Evolutionary conservation across 352 stramenopile genomes (phyloP), one percentile per base, ranked within the genome.

Genomic region (Sclerospora graminicola): DNA sequence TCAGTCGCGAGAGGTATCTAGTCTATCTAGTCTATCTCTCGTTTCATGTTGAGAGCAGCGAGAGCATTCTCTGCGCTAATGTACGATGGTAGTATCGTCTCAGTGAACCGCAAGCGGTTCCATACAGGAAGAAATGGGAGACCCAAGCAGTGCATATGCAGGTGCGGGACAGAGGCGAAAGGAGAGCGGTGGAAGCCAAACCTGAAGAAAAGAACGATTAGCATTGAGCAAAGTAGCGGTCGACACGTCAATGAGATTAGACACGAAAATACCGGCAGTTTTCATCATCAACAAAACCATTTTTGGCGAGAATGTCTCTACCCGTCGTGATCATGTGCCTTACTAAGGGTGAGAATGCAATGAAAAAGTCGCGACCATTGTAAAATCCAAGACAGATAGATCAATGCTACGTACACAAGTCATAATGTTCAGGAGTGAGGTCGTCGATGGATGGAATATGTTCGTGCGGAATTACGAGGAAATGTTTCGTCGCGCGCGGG

Each of bases 141-240:
- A 11, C 73, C 73, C 10, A 89, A 51, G 44, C 71, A 89, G 39
- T 89, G 76, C 40, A 89, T 48, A 31, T 89, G 76, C 20, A 89
- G 45, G 34, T 89, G 76, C n/a, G 64, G 55, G 10, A 89, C 66
- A 0, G 76, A 89, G 5, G 71, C 63, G 46, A 86, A 89, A 21
- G 69, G 73, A 14, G 69, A 69, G 10, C 63, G 67, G 39, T 89
- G 76, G 54, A 89, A 89, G 24, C 76, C 76, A 23, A 89, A 53
- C 46, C 76, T 89, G 23, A 15, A 32, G 15, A 37, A 21, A 42
- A 16, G 10, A 15, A 5, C 4, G 4, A 33, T 15, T 4, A 33
- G 9, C 10, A 15, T 15, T 2, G 28, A 13, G n/a, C 28, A 26
- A 13, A 14, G 33, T 39, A 24, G 33, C 5, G 1, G 24, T 6